Conservation (phyloP, 148 eudicot species). For the Selenicereus undatus region DNA sequence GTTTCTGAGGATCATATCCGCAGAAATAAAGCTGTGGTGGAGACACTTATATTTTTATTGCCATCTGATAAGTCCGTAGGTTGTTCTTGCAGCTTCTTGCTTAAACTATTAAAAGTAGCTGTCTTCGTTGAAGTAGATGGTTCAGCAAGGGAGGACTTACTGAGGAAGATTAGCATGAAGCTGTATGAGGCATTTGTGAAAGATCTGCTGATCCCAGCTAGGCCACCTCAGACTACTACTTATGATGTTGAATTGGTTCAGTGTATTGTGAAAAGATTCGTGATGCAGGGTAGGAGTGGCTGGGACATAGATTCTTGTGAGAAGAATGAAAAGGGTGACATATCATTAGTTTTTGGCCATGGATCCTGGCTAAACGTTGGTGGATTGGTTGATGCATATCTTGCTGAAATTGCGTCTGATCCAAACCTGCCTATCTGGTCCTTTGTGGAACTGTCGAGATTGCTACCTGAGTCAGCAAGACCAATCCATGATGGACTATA, state of each 20-base stretch:
- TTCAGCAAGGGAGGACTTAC: slow-evolving; percentile 49
- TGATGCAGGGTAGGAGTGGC: slow-evolving; percentile 33
- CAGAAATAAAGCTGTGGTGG: slow-evolving; percentile 55
- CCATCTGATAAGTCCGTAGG: slow-evolving; percentile 49
- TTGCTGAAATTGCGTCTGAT: slow-evolving; percentile 62
- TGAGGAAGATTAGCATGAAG: slow-evolving; percentile 45
- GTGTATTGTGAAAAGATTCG: slow-evolving; percentile 49
- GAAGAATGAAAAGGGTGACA: slow-evolving; percentile 30
- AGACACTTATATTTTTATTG: slow-evolving; percentile 59
- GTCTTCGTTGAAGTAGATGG: slow-evolving; percentile 62
- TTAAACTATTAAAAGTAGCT: slow-evolving; percentile 65
- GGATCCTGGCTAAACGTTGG: slow-evolving; percentile 57
- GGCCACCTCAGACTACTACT: slow-evolving; percentile 48
- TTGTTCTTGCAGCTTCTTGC: slow-evolving; percentile 81
- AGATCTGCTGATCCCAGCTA: slow-evolving; percentile 64
- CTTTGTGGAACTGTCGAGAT: slow-evolving; percentile 47
- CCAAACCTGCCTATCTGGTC: slow-evolving; percentile 41
- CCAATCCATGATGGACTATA: slow-evolving; percentile 77
- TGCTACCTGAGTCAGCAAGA: slow-evolving; percentile 69
- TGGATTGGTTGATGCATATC: slow-evolving; percentile 63
- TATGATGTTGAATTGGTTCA: slow-evolving; percentile 69
- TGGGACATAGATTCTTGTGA: slow-evolving; percentile 30
- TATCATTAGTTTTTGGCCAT: slow-evolving; percentile 33
- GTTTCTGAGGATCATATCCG: slow-evolving; percentile 47
- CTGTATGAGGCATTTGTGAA: slow-evolving; percentile 66